Conservation (phyloP, 768 basidiomycete species). For the Lactarius vividus region DNA sequence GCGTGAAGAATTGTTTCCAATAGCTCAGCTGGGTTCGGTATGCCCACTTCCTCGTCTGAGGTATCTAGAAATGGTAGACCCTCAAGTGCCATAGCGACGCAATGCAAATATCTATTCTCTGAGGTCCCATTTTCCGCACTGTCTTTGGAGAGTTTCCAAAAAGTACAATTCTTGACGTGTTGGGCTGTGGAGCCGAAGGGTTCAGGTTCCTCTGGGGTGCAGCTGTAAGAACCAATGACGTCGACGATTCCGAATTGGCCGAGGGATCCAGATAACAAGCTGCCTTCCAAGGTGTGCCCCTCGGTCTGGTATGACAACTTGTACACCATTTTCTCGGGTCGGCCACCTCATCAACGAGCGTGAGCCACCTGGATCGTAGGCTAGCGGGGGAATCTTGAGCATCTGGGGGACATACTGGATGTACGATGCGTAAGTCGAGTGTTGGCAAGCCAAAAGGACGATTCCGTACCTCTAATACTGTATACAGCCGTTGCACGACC, state of each 20-base stretch:
- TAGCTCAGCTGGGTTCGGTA: neutral
- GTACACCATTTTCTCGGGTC: neutral
- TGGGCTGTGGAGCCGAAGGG: neutral
- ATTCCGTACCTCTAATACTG: neutral
- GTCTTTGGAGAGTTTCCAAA: neutral
- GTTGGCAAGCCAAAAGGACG: neutral
- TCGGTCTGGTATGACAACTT: neutral
- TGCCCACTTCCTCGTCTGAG: neutral
- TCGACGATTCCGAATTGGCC: neutral
- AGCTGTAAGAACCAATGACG: neutral
- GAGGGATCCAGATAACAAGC: neutral
- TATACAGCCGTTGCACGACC: neutral
- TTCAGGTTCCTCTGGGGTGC: neutral
- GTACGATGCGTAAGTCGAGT: neutral
- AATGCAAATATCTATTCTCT: neutral
- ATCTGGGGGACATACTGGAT: neutral
- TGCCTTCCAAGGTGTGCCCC: neutral
- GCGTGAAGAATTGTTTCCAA: slow-evolving; percentile 1
- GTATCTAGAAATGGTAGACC: neutral
- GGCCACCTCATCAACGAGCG: neutral
- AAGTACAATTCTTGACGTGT: neutral
- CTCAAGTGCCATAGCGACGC: neutral
- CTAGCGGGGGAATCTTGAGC: neutral
- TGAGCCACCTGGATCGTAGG: neutral
- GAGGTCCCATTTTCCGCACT: neutral